Evolutionary conservation across 306 rosid species (phyloP).

Genomic region (Ormosia semicastrata): DNA sequence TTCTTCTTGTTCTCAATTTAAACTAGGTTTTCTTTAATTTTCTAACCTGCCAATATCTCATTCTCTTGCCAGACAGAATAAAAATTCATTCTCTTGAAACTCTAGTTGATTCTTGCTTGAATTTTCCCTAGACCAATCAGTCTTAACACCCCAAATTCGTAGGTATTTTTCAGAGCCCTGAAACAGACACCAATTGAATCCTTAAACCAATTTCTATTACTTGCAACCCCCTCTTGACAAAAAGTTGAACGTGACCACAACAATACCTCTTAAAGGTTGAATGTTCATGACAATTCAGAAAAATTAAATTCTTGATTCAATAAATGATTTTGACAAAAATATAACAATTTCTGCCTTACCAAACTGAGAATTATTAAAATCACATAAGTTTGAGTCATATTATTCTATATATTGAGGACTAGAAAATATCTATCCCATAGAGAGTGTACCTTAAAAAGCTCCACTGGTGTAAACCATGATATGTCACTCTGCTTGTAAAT

Average conservation of each 20-base stretch:
- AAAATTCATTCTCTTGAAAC: background rate
- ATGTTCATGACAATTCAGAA: background rate
- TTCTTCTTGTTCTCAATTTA: background rate
- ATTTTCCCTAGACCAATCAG: background rate
- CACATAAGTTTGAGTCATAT: background rate
- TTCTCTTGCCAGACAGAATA: background rate
- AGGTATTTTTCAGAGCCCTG: background rate
- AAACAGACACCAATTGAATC: conserved; percentile 2
- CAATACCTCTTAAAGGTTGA: conserved; percentile 9
- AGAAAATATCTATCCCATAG: conserved; percentile 8
- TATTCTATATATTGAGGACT: background rate
- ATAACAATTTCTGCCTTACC: background rate
- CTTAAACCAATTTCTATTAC: background rate
- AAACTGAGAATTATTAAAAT: background rate
- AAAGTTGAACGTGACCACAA: conserved; percentile 1
- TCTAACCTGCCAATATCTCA: background rate
- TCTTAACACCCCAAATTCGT: background rate
- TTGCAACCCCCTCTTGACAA: conserved; percentile 9
- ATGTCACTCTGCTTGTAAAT: conserved; percentile 75
- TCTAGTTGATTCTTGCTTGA: background rate
- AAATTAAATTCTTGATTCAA: background rate
- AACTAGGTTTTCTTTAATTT: background rate
- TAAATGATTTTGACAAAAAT: background rate
- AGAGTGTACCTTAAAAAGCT: conserved; percentile 74
- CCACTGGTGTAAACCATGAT: conserved; percentile 97